These are phyloP conservation scores for Paecilomyces sp. DNA, from an alignment of 2,329 filamentous ascomycete genomes.

Conservation along the genomic window DNA sequence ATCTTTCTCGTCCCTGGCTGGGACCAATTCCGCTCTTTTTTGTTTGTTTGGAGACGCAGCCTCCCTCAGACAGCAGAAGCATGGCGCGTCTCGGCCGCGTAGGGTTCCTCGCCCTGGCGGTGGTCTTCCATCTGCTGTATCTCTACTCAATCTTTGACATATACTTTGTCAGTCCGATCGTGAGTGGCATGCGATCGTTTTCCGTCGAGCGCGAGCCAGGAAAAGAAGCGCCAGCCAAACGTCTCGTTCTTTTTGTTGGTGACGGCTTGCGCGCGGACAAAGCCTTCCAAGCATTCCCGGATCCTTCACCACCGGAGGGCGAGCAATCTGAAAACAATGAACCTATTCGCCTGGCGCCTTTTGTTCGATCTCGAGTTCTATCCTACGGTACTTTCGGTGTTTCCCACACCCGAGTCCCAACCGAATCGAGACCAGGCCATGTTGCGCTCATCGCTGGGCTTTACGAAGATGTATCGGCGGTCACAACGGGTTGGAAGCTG, in stretches of 20 bases:
- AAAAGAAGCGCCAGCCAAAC: slow-evolving; percentile 70
- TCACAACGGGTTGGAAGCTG: slow-evolving; percentile 96
- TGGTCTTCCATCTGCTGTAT: slow-evolving; percentile 90
- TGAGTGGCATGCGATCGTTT: slow-evolving; percentile 87
- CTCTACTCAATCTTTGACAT: slow-evolving; percentile 96
- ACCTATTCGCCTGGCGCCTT: slow-evolving; percentile 80
- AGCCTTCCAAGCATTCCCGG: slow-evolving; percentile 86
- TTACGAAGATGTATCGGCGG: slow-evolving; percentile 96
- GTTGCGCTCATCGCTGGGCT: slow-evolving; percentile 93
- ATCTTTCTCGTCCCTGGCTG: slow-evolving; percentile 2
- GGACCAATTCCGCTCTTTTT: slow-evolving; percentile 16
- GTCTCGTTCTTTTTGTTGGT: slow-evolving; percentile 91
- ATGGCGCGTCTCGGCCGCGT: slow-evolving; percentile 59
- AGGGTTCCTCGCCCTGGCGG: slow-evolving; percentile 78
- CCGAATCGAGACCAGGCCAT: slow-evolving; percentile 91
- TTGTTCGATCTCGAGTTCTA: slow-evolving; percentile 80
- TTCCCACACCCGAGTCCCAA: slow-evolving; percentile 92
- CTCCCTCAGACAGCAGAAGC: slow-evolving; percentile 1
- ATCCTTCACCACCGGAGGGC: slow-evolving; percentile 59
- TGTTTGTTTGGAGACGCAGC: neutral
- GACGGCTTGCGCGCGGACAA: slow-evolving; percentile 97
- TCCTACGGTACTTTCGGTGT: slow-evolving; percentile 92
- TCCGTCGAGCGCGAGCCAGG: slow-evolving; percentile 55
- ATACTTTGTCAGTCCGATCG: slow-evolving; percentile 96
- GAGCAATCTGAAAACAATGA: slow-evolving; percentile 17